phyloP scores from a whole-genome alignment of 805 yeast genomes.

The Nakazawaea siamensis region DNA sequence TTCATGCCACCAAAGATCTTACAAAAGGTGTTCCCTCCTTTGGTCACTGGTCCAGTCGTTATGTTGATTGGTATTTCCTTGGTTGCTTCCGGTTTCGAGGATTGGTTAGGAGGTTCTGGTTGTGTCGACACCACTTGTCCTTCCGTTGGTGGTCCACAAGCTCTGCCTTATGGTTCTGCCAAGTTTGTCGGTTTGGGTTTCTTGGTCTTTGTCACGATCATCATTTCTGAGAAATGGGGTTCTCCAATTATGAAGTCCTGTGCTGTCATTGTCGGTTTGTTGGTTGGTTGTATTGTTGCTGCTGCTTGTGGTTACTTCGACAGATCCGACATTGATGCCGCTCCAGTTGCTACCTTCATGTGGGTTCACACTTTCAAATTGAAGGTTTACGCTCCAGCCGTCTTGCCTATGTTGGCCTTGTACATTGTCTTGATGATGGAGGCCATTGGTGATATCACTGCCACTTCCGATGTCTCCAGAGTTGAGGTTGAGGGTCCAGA shows the following conservation, averaged over 20 bases:
- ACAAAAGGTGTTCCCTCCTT: conserved; percentile 75
- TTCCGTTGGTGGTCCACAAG: conserved; percentile 38
- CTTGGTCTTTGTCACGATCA: conserved; percentile 65
- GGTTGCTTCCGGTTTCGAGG: conserved; percentile 64
- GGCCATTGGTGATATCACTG: conserved; percentile 91
- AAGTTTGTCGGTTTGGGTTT: conserved; percentile 83
- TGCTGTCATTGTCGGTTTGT: conserved; percentile 79
- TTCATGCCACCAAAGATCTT: conserved; percentile 69
- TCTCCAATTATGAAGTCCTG: conserved; percentile 93
- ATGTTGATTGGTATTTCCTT: conserved; percentile 65
- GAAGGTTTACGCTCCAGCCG: conserved; percentile 74
- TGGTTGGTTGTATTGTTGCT: conserved; percentile 87
- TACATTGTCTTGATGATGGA: conserved; percentile 83
- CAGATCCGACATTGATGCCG: conserved; percentile 44
- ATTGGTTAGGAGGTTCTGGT: conserved; percentile 85
- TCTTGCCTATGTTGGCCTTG: conserved; percentile 78
- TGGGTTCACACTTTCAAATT: conserved; percentile 85
- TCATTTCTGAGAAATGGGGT: conserved; percentile 79
- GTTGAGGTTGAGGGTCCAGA: conserved; percentile 73
- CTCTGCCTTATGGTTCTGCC: conserved; percentile 73
- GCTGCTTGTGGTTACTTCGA: conserved; percentile 84
- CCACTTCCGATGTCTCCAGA: conserved; percentile 87
- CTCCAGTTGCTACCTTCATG: conserved; percentile 77
- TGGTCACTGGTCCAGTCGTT: conserved; percentile 92
- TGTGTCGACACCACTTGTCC: conserved; percentile 41